A percentile compares a stretch with the other conserved stretches of the same genome.
Evolutionary conservation across 129 eudicot species (phyloP).

Genomic region (Flaveria linearis): DNA sequence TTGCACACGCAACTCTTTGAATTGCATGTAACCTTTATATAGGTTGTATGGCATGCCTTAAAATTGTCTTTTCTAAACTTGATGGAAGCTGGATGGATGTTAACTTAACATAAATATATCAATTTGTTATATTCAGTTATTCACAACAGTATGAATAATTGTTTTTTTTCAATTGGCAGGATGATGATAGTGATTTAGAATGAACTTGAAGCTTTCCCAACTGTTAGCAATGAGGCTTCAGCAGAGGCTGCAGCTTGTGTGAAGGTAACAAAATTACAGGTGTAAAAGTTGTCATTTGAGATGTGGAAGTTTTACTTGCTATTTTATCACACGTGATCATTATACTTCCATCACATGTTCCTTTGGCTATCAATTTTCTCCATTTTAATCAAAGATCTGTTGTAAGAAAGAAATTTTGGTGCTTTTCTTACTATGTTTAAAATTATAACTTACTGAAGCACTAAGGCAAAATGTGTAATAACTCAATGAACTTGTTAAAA

Average conservation of each 20-base stretch:
- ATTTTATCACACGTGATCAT: background rate
- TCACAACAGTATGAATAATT: background rate
- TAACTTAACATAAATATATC: background rate
- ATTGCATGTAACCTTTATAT: background rate
- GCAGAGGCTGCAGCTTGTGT: constrained; percentile 86
- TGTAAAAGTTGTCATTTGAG: background rate
- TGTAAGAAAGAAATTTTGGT: background rate
- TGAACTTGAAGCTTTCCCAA: constrained; percentile 81
- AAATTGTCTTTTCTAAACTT: background rate
- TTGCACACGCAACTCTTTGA: background rate
- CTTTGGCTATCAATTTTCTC: background rate
- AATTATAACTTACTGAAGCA: background rate
- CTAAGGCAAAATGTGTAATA: background rate
- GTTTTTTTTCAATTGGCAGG: constrained; percentile 43
- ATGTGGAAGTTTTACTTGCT: constrained; percentile 3
- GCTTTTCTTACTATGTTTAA: background rate
- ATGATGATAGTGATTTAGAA: constrained; percentile 94
- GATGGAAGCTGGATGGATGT: constrained; percentile 3
- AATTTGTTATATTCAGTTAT: background rate
- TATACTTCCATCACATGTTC: background rate
- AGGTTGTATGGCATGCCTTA: background rate
- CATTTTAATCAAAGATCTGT: background rate
- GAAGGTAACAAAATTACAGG: constrained; percentile 47
- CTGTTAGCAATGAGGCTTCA: constrained; percentile 70
- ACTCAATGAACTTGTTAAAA: background rate